Evolutionary conservation across 2,329 filamentous ascomycete species (phyloP).

Genomic region (Diaporthe helianthi): DNA sequence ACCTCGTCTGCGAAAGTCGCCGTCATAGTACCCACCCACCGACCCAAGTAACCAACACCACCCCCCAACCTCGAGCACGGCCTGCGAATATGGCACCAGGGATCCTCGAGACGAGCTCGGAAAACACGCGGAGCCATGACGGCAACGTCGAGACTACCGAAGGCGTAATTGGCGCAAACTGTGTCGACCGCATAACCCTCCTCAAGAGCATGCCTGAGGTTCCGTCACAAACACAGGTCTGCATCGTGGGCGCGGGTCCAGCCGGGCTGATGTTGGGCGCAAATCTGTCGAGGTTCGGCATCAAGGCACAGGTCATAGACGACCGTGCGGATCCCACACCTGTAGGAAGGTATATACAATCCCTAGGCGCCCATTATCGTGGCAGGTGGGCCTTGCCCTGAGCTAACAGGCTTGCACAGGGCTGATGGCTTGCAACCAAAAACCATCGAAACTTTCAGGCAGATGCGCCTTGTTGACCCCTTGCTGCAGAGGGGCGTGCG

Average conservation of each 20-base stretch:
- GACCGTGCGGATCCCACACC: slow-evolving; percentile 63
- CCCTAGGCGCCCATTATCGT: background rate
- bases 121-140: slow-evolving; percentile 33
- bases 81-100: slow-evolving; percentile 32
- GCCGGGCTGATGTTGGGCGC: slow-evolving; percentile 58
- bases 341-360: slow-evolving; percentile 42
- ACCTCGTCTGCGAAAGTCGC: slow-evolving; percentile 3
- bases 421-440: slow-evolving; percentile 80
- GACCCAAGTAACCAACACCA: background rate
- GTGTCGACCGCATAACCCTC: slow-evolving; percentile 55
- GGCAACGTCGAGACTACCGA: slow-evolving; percentile 33
- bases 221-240: slow-evolving; percentile 55
- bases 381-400: background rate
- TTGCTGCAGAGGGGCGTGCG: slow-evolving; percentile 71
- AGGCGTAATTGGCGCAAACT: slow-evolving; percentile 39
- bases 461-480: slow-evolving; percentile 75
- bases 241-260: slow-evolving; percentile 57
- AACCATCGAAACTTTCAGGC: slow-evolving; percentile 77
- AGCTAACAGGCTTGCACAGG: slow-evolving; percentile 44
- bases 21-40: background rate
- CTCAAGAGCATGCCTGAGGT: slow-evolving; percentile 56
- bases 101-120: slow-evolving; percentile 29
- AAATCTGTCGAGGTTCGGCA: slow-evolving; percentile 64
- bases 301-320: slow-evolving; percentile 64
- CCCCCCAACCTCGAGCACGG: background rate